A percentile compares a stretch with the other conserved stretches of the same genome.
Evolutionary conservation across 2,329 filamentous ascomycete species (phyloP).

Genomic region (Epichloe amarillans): DNA sequence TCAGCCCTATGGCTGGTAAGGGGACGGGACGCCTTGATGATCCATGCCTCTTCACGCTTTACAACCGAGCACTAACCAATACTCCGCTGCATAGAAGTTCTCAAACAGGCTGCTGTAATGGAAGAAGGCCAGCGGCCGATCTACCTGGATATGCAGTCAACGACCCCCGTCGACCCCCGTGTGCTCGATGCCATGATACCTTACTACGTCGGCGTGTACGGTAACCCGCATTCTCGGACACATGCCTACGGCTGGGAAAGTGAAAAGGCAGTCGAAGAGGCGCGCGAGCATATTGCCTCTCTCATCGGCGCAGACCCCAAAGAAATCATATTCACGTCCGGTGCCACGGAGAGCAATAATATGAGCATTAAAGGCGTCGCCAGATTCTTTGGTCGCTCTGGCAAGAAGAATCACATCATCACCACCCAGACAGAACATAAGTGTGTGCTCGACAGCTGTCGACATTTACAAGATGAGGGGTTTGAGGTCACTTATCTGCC

Average conservation of each 20-base stretch:
- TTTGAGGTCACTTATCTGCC: constrained; percentile 96
- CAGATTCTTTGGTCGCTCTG: constrained; percentile 79
- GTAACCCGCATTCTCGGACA: constrained; percentile 93
- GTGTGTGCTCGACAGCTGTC: constrained; percentile 92
- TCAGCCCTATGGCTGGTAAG: constrained; percentile 61
- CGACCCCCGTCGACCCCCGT: constrained; percentile 84
- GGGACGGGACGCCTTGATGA: not conserved
- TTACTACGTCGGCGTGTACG: constrained; percentile 83
- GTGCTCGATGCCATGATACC: constrained; percentile 96
- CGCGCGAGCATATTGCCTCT: constrained; percentile 67
- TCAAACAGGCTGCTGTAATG: constrained; percentile 87
- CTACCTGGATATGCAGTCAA: constrained; percentile 97
- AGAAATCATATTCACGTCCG: constrained; percentile 97
- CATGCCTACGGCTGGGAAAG: constrained; percentile 99
- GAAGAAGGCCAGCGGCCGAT: constrained; percentile 88
- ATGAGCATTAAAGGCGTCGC: constrained; percentile 99
- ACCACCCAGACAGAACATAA: constrained; percentile 98
- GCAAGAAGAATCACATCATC: constrained; percentile 98
- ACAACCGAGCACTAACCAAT: not conserved
- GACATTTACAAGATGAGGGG: constrained; percentile 92
- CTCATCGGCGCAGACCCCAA: constrained; percentile 92
- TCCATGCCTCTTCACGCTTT: not conserved
- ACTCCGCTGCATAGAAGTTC: constrained; percentile 40
- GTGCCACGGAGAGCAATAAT: constrained; percentile 97
- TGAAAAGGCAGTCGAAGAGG: constrained; percentile 82